Conservation (phyloP, 2,329 filamentous ascomycete genomes). For the Pseudogymnoascus verrucosus region DNA sequence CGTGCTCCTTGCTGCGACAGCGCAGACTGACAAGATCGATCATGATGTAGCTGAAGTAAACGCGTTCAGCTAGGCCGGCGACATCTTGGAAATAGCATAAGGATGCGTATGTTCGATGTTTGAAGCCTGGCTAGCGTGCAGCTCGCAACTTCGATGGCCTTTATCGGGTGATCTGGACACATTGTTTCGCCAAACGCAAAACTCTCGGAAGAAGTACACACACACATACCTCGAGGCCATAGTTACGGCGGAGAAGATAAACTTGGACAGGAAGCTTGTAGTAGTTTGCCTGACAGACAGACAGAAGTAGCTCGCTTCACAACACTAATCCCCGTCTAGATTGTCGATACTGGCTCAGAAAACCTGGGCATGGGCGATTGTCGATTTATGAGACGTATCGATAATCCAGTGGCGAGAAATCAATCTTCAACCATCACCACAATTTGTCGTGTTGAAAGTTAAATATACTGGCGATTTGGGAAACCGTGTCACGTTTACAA, state of each 20-base stretch:
- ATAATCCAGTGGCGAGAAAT: not conserved
- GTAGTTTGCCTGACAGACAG: slow-evolving; percentile 20
- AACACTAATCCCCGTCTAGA: slow-evolving; percentile 4
- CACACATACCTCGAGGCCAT: slow-evolving; percentile 3
- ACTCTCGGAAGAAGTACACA: not conserved
- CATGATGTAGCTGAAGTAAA: not conserved
- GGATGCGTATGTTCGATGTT: not conserved
- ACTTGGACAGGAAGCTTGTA: not conserved
- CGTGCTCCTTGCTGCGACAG: not conserved
- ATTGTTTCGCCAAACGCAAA: not conserved
- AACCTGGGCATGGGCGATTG: not conserved
- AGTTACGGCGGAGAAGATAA: slow-evolving; percentile 8
- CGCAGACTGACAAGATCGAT: not conserved
- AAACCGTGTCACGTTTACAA: slow-evolving; percentile 5
- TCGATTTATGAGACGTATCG: not conserved
- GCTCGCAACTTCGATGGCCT: not conserved
- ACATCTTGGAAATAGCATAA: not conserved
- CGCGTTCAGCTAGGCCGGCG: not conserved
- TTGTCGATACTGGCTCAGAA: not conserved
- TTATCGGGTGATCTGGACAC: not conserved
- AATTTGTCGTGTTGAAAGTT: not conserved
- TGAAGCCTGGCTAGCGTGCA: not conserved
- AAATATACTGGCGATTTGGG: not conserved
- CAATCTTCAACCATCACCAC: not conserved
- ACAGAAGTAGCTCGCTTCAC: not conserved